Conservation (phyloP, 2,329 filamentous ascomycete genomes). For the Diaporthe caulivora region DNA sequence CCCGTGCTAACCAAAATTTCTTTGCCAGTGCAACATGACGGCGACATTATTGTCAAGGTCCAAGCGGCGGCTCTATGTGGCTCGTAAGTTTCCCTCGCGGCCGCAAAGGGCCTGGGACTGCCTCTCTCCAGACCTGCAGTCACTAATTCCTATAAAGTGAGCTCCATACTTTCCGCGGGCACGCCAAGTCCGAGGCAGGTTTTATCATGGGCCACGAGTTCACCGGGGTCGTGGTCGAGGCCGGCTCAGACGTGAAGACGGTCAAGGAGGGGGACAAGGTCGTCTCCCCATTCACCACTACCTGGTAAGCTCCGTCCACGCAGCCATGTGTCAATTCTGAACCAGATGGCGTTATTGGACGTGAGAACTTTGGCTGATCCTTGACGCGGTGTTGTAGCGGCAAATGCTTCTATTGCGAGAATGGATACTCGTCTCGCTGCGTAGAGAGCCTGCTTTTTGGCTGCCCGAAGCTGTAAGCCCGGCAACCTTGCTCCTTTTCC, state of each 20-base stretch:
- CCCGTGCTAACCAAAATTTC: slow-evolving; percentile 40
- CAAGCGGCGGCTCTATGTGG: slow-evolving; percentile 88
- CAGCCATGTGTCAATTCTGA: neutral
- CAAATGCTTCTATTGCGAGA: slow-evolving; percentile 87
- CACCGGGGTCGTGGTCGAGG: slow-evolving; percentile 78
- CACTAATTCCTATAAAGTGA: slow-evolving; percentile 65
- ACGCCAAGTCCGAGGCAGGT: slow-evolving; percentile 75
- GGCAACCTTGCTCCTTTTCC: neutral
- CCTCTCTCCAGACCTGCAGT: neutral
- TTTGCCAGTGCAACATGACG: slow-evolving; percentile 71
- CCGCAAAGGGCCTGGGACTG: slow-evolving; percentile 12
- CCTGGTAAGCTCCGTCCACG: slow-evolving; percentile 67
- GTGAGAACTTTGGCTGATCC: neutral
- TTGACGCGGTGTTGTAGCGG: slow-evolving; percentile 55
- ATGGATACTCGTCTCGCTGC: slow-evolving; percentile 83
- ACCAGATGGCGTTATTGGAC: too few relatives aligned
- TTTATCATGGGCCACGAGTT: slow-evolving; percentile 88
- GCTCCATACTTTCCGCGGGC: slow-evolving; percentile 87
- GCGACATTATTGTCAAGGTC: slow-evolving; percentile 87
- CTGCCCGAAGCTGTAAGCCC: slow-evolving; percentile 61
- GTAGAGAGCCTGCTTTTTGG: slow-evolving; percentile 79
- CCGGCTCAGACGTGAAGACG: slow-evolving; percentile 75
- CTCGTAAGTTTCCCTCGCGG: slow-evolving; percentile 70
- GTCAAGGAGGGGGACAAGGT: slow-evolving; percentile 82
- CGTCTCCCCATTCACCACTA: slow-evolving; percentile 86